Percentiles rank a stretch among this genome's conserved stretches.
Conservation (phyloP, 2,329 filamentous ascomycete species). For the Cryphonectria radicalis region DNA sequence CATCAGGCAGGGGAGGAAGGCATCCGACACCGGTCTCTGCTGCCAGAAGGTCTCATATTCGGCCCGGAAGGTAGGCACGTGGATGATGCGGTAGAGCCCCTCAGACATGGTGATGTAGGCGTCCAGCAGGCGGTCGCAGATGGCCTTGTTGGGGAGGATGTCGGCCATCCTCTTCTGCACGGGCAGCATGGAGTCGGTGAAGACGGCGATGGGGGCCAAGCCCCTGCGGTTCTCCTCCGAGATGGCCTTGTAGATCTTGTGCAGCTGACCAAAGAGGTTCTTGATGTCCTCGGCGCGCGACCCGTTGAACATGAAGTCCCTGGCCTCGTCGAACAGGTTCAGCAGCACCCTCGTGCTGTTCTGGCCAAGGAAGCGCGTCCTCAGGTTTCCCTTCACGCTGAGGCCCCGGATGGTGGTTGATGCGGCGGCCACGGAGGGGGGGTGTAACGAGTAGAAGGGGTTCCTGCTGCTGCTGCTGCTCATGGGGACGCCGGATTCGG, state of each 20-base stretch:
- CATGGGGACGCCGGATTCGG: constrained; percentile 20
- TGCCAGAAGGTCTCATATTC: constrained; percentile 59
- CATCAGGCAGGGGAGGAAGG: constrained; percentile 58
- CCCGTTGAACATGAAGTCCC: constrained; percentile 51
- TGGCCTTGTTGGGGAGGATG: constrained; percentile 54
- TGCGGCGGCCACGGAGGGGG: constrained; percentile 34
- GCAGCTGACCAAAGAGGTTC: constrained; percentile 50
- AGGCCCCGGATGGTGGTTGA: constrained; percentile 53
- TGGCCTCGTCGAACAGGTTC: constrained; percentile 60
- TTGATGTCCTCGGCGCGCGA: constrained; percentile 46
- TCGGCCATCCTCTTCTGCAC: constrained; percentile 62
- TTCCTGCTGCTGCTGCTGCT: background rate
- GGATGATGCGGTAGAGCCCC: constrained; percentile 57
- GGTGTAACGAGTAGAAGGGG: constrained; percentile 27
- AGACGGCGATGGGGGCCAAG: constrained; percentile 57
- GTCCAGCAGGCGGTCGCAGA: constrained; percentile 56
- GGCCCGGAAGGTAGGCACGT: constrained; percentile 54
- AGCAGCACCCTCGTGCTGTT: constrained; percentile 57
- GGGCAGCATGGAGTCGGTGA: constrained; percentile 62
- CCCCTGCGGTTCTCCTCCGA: constrained; percentile 53
- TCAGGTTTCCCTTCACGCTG: constrained; percentile 52
- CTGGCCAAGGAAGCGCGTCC: constrained; percentile 58
- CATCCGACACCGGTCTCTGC: constrained; percentile 49
- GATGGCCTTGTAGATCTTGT: constrained; percentile 52
- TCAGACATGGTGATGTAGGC: constrained; percentile 57